Evolutionary conservation across 495 filamentous ascomycete genomes (phyloP).

Genomic region (Evernia prunastri): DNA sequence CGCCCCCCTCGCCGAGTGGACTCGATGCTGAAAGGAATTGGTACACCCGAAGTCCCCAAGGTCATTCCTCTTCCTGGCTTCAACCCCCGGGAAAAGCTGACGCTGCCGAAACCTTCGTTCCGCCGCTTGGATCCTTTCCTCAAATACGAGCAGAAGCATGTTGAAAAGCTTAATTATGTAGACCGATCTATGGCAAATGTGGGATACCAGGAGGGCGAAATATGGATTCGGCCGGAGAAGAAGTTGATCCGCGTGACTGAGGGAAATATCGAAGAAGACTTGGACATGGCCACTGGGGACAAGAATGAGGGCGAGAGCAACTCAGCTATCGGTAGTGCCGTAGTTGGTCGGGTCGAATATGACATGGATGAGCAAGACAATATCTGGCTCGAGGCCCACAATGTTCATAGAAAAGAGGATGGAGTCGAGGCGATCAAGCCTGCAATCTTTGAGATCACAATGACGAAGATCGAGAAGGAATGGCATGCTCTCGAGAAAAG

Average conservation of each 20-base stretch:
- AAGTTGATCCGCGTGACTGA: constrained; percentile 74
- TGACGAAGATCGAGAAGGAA: constrained; percentile 98
- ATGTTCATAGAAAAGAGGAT: constrained; percentile 62
- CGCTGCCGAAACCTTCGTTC: constrained; percentile 57
- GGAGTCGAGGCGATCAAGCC: constrained; percentile 77
- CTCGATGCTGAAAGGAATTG: constrained; percentile 53
- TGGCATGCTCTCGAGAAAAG: constrained; percentile 94
- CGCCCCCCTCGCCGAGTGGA: constrained; percentile 56
- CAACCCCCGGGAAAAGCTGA: constrained; percentile 60
- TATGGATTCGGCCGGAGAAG: constrained; percentile 69
- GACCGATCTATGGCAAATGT: constrained; percentile 90
- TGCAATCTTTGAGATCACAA: constrained; percentile 91
- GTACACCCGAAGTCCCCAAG: constrained; percentile 52
- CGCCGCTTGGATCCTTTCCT: constrained; percentile 52
- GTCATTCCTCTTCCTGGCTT: constrained; percentile 56
- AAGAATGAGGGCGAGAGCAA: constrained; percentile 58
- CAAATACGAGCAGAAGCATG: constrained; percentile 54
- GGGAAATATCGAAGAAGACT: constrained; percentile 73
- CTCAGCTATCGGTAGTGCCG: constrained; percentile 36
- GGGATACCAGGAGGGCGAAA: constrained; percentile 90
- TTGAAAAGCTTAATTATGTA: constrained; percentile 62
- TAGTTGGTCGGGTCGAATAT: constrained; percentile 82
- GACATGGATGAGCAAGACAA: constrained; percentile 99
- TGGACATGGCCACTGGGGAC: constrained; percentile 55
- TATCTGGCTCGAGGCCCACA: constrained; percentile 85